These are phyloP conservation scores for Lactarius pseudohatsudake DNA, from an alignment of 768 basidiomycete genomes.

Conservation along the genomic window DNA sequence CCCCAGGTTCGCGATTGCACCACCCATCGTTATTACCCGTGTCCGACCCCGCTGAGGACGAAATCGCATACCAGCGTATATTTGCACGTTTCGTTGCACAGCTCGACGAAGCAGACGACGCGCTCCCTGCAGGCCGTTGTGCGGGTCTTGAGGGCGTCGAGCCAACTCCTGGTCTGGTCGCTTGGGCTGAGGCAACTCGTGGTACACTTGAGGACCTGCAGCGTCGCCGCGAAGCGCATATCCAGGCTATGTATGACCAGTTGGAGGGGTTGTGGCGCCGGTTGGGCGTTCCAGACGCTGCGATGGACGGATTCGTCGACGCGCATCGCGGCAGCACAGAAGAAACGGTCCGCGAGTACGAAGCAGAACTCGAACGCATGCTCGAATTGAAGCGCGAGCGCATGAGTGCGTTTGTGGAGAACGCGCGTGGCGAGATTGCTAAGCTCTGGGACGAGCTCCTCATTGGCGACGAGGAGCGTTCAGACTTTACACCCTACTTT, in stretches of 20 bases:
- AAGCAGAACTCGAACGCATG: constrained; percentile 89
- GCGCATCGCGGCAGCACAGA: constrained; percentile 79
- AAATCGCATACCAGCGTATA: constrained; percentile 23
- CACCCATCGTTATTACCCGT: constrained; percentile 32
- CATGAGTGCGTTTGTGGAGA: constrained; percentile 80
- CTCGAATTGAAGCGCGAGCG: constrained; percentile 82
- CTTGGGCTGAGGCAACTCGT: constrained; percentile 63
- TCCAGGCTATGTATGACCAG: constrained; percentile 93
- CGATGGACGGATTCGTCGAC: constrained; percentile 94
- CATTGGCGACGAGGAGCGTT: constrained; percentile 78
- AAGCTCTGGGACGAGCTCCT: constrained; percentile 85
- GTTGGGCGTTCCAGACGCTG: constrained; percentile 73
- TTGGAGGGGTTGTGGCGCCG: constrained; percentile 89
- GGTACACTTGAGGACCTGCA: constrained; percentile 70
- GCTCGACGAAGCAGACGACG: constrained; percentile 26
- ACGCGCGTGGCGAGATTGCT: constrained; percentile 78
- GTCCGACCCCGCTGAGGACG: constrained; percentile 22
- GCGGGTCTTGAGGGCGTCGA: constrained; percentile 73
- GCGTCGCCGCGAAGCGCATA: constrained; percentile 71
- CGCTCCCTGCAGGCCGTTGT: constrained; percentile 33
- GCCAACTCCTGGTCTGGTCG: constrained; percentile 71
- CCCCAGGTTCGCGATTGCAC: constrained; percentile 36
- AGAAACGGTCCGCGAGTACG: constrained; percentile 76
- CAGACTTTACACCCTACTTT: constrained; percentile 75
- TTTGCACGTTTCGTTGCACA: constrained; percentile 28